A percentile compares a stretch with the other conserved stretches of the same genome.
Conservation (phyloP, 2,329 filamentous ascomycete species). For the Fusarium torulosum region DNA sequence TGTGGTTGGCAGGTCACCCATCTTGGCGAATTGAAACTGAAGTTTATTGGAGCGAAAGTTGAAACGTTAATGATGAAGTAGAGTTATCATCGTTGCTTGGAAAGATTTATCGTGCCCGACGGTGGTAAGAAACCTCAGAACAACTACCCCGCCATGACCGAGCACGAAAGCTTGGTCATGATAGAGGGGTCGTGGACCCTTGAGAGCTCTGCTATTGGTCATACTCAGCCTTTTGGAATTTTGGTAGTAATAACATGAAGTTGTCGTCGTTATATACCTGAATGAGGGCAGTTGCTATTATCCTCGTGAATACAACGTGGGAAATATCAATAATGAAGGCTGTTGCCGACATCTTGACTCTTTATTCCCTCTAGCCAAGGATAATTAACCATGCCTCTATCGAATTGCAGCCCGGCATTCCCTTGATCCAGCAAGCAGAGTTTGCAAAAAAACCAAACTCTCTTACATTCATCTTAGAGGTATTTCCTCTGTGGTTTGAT, state of each 20-base stretch:
- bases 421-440: too few species aligned
- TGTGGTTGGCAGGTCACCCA: constrained; percentile 67
- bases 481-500: neutral
- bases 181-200: constrained; percentile 47
- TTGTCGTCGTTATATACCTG: neutral
- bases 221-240: neutral
- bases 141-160: constrained; percentile 45
- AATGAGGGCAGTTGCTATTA: neutral
- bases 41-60: constrained; percentile 2
- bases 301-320: neutral
- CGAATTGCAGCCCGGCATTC: too few species aligned
- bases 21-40: constrained; percentile 47
- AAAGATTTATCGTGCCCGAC: constrained; percentile 28
- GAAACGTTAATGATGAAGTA: constrained; percentile 14
- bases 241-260: neutral
- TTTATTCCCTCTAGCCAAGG: neutral
- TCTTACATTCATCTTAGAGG: too few species aligned
- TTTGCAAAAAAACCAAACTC: neutral
- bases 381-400: neutral
- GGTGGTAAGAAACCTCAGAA: constrained; percentile 28
- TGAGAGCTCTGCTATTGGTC: constrained; percentile 39
- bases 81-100: constrained; percentile 19
- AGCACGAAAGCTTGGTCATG: constrained; percentile 39
- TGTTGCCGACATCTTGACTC: neutral
- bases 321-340: neutral